Base-by-base conservation (phyloP, 371 early-diverging fungal species). In the Rhizopus delemar region DNA sequence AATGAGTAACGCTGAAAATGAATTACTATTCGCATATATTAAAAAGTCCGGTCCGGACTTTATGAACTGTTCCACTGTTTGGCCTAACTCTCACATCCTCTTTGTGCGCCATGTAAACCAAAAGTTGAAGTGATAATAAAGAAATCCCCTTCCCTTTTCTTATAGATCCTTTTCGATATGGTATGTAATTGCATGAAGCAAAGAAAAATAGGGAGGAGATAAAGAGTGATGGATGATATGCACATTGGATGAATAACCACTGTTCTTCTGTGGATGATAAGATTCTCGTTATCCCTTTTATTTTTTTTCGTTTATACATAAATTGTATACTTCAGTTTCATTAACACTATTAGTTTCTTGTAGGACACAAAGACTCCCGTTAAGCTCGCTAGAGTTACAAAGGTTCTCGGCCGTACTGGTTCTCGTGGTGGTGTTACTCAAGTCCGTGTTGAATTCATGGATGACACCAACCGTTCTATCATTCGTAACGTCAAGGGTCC, bases 401-500 rank as follows among this genome's bases (percentile, higher is more conserved):
- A 96, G 87, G 93, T 97, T 66, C 91, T 98, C 74, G 98, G 97
- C 82, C 94, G 98, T 72, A 98, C 98, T 67, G 98, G 98, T 77
- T 98, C 98, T 78, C 95, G 98, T 75, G 94, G 94, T 87, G 93
- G 96, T 84, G 98, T 97, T 78, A 96, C 98, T 75, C 98, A 97
- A 84, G 98, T 98, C 77, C 93, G 96, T 71, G 98, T 97, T 73
- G 98, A 96, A 83, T 92, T 97, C 86, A 87, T 96, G 84, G 96
- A 96, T 82, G 96, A 96, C 72, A 77, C 88, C 71, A 77, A 81
- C 83, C 95, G 98, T 60, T 90, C 93, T 78, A 96, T 98, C 87
- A 94, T 98, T 85, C 94, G 98, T 80, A 98, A 98, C 86, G 98
- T 98, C 80, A 95, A 94, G 87, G 98, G 98, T 54, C 98, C 98